Evolutionary conservation across 2,329 filamentous ascomycete species (phyloP), one percentile per base, ranked within the genome.

Genomic region (Cercospora zeae-maydis): DNA sequence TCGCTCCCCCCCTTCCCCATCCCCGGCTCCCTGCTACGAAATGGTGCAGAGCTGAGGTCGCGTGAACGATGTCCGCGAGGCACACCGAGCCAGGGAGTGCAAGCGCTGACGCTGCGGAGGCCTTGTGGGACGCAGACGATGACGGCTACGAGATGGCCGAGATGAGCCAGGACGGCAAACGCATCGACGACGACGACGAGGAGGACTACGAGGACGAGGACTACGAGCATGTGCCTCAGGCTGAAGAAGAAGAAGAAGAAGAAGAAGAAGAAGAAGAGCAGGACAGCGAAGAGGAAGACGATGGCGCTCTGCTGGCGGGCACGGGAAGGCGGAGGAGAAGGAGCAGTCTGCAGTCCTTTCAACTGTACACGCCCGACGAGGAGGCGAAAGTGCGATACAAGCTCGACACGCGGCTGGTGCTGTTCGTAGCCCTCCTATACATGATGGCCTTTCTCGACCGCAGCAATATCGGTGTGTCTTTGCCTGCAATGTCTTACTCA

Each of bases 381-480:
- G 92, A 75, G 54, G 62, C 64, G 1, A 59, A 54, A 1, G 71
- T 76, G 14, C 63, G 67, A 14, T 82, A 81, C 72, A 92, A 90
- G 77, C 86, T 96, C 69, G 92, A 96, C 75, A 82, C 85, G 61
- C 85, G 83, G 67, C 82, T 97, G 58, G 91, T 96, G 5, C 75
- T 90, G 0, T 96, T 96, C 73, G 83, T 96, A 66, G 89, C 91
- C 10, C 75, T 93, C 63, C 81, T 96, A 11, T 97, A 95, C 74
- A 84, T 96, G 81, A 80, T 96, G 65, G 89, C 88, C 66, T 96
- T 96, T 74, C 78, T 96, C 67, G 92, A 96, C 75, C 84, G 92
- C 68, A 93, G 90, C 16, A 96, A 91, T 92, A 80, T 59, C n/a
- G 61, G 63, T 54, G 27, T 16, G 56, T 60, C 37, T 34, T n/a